Percentiles rank a stretch among this genome's conserved stretches.
These are phyloP conservation scores for Ustilago sp. DNA, from an alignment of 1,284 basidiomycete species.

Conservation along the genomic window DNA sequence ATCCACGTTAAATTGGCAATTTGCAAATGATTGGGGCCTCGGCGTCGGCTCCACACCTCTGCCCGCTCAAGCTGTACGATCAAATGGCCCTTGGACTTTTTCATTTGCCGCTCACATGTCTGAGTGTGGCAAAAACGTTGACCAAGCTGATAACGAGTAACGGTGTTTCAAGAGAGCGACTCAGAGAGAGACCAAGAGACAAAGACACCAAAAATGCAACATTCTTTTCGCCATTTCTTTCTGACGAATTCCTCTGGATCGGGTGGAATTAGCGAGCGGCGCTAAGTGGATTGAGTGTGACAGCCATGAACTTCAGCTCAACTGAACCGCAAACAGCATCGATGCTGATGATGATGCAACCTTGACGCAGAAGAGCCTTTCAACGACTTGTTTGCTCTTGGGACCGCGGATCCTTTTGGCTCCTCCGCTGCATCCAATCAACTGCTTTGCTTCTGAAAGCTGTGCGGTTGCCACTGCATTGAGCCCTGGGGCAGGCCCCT, in stretches of 20 bases:
- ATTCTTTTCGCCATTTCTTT: too few species aligned
- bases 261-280: neutral
- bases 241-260: too few species aligned
- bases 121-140: too few species aligned
- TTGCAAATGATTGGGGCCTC: neutral
- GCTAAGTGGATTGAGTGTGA: neutral
- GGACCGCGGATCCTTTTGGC: constrained; percentile 3
- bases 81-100: too few species aligned
- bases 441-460: constrained; percentile 14
- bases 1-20: constrained; percentile 8
- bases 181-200: neutral
- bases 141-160: neutral
- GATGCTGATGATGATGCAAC: neutral
- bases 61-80: too few species aligned
- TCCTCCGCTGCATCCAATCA: neutral
- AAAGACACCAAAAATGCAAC: too few species aligned
- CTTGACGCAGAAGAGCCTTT: neutral
- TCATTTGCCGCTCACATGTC: too few species aligned
- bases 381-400: constrained; percentile 1
- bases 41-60: constrained; percentile 11
- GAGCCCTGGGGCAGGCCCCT: constrained; percentile 1
- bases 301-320: neutral
- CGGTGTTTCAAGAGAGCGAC: constrained; percentile 3
- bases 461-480: neutral
- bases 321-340: neutral